Base-by-base conservation (phyloP, 352 stramenopile genomes). In the Phytopythium montanum region DNA sequence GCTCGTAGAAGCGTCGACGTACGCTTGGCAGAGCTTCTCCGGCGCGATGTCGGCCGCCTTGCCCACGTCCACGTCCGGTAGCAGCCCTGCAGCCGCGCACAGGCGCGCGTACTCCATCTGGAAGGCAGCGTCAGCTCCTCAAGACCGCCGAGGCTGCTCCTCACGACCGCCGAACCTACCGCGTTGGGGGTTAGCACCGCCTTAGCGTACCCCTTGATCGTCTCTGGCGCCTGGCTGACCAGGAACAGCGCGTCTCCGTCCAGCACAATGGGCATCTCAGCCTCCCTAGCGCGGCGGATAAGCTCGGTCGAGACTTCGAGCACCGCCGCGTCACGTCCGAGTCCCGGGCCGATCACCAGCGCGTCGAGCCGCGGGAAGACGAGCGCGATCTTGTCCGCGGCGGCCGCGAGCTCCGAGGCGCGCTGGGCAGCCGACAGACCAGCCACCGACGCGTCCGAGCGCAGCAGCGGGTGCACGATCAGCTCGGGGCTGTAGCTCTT, bases 401-500 rank as follows among this genome's bases (percentile, higher is more conserved):
- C 68, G 14, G 60, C n/a, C 1, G 61, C 8, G 19, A 91, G 56
- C 2, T 67, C 55, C 1, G 41, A 10, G 18, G 45, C 41, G 18
- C 64, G 67, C 1, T 79, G 59, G 2, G 54, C 29, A 0, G 18
- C n/a, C 5, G 46, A 0, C 2, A 72, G 45, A 0, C 12, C 21
- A 0, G 55, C 29, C 0, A 80, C 26, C 0, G 74, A 76, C 19
- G 62, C 65, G 31, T 90, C 82, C 13, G 79, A 89, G n/a, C 64
- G 76, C 50, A 95, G 67, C 13, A 92, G 64, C 48, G 86, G 86
- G 28, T 95, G 86, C 19, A 98, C 96, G 72, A 99, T 99, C 23
- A 99, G 81, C 74, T 99, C 96, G 0, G 96, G 96, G 60, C 87
- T 97, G 79, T 99, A 99, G 62, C 84, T 97, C 72, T 99, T 99